A percentile compares a stretch with the other conserved stretches of the same genome.
phyloP scores from a whole-genome alignment of 1,284 basidiomycete species.

The Sporisorium reilianum region DNA sequence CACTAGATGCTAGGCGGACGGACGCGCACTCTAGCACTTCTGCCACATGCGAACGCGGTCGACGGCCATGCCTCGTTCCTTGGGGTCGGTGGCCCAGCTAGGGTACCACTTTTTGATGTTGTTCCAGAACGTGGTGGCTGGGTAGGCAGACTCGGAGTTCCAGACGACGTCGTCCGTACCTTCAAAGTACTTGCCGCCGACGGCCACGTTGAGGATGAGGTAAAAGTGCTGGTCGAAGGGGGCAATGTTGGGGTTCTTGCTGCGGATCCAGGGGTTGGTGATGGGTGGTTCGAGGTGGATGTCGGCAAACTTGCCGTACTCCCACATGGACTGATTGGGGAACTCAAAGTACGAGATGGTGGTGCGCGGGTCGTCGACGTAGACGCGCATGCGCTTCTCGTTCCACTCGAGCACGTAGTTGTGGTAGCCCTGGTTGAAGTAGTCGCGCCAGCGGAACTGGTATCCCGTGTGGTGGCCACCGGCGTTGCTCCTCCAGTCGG shows the following conservation, averaged over 20 bases:
- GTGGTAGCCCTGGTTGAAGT: slow-evolving; percentile 80
- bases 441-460: slow-evolving; percentile 77
- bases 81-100: slow-evolving; percentile 44
- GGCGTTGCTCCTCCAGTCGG: slow-evolving; percentile 70
- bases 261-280: slow-evolving; percentile 71
- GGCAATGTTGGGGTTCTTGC: slow-evolving; percentile 74
- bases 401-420: slow-evolving; percentile 86
- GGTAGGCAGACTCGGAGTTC: slow-evolving; percentile 71
- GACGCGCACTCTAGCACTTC: slow-evolving; percentile 44
- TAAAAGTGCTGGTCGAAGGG: slow-evolving; percentile 90
- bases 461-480: slow-evolving; percentile 81
- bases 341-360: slow-evolving; percentile 77
- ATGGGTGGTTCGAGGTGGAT: slow-evolving; percentile 76
- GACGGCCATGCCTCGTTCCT: slow-evolving; percentile 78
- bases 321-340: slow-evolving; percentile 77
- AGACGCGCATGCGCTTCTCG: slow-evolving; percentile 79
- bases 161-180: slow-evolving; percentile 79
- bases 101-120: slow-evolving; percentile 34
- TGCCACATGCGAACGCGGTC: slow-evolving; percentile 80
- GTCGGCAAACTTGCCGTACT: slow-evolving; percentile 79
- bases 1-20: too few relatives aligned
- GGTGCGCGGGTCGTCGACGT: slow-evolving; percentile 75
- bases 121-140: too few relatives aligned
- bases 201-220: slow-evolving; percentile 82
- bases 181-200: slow-evolving; percentile 85